Evolutionary conservation across 139 green algal genomes (phyloP).

Genomic region (Tetraselmis chui): DNA sequence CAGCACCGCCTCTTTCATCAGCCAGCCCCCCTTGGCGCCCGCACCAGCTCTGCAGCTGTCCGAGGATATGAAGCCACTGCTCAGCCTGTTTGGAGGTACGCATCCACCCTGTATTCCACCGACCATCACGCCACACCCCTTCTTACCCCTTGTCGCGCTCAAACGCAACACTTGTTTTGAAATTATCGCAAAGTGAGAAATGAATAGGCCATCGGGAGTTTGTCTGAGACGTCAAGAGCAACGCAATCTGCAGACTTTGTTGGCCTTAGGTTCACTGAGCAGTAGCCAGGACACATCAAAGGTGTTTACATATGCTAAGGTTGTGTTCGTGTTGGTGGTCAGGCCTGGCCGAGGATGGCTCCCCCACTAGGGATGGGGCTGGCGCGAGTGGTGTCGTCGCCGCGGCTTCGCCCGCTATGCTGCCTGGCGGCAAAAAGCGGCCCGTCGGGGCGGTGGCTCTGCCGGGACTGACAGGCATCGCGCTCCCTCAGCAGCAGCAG

Average conservation of each 20-base stretch:
- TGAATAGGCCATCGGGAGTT: too few relatives aligned
- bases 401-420: background rate
- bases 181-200: too few relatives aligned
- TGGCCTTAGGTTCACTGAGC: too few relatives aligned
- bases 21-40: background rate
- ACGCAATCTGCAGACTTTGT: too few relatives aligned
- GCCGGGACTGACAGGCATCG: background rate
- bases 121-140: too few relatives aligned
- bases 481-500: background rate
- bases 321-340: too few relatives aligned
- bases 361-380: background rate
- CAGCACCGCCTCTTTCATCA: background rate
- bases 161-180: too few relatives aligned
- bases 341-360: background rate
- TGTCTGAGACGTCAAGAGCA: too few relatives aligned
- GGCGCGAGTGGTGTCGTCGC: background rate
- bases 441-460: background rate
- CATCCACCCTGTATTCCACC: background rate
- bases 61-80: background rate
- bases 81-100: background rate
- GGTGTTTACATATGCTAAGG: too few relatives aligned
- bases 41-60: background rate
- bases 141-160: too few relatives aligned
- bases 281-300: too few relatives aligned
- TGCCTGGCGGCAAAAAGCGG: too few relatives aligned